Evolutionary conservation across 164 flowering plant genomes (phyloP), one percentile per base, ranked within the genome.

Genomic region (Litsea cubeba): DNA sequence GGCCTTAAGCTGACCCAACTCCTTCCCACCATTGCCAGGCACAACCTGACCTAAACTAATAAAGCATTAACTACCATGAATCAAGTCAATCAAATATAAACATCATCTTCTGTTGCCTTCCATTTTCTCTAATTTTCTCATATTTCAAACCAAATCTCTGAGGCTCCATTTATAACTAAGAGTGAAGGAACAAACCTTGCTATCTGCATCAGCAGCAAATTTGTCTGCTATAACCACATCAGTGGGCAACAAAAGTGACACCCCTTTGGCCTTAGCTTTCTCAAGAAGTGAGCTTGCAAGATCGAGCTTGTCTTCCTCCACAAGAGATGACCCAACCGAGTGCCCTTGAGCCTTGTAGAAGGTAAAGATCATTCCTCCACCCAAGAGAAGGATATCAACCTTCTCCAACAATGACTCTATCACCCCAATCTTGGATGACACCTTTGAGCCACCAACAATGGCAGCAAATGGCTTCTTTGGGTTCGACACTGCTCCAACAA

Each of bases 401-500:
- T 90, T 91, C 75, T 71, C 87, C 84, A 93, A 79, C 72, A 93
- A 76, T 5, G 96, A 91, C 46, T 93, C 98, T 0, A 93, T 93
- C 71, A 93, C 98, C 18, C 96, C 95, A 77, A 93, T 93, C 83
- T 93, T 91, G 62, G 84, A 72, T 70, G 98, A 93, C 23, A 93
- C 96, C 81, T 93, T 93, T 64, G 98, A 84, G 63, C 98, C 98
- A 67, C 97, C 96, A 49, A 93, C 93, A 82, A 93, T 93, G 2
- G 98, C 96, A 81, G 97, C 98, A 84, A 93, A 93, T 68, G 98
- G 98, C 84, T 80, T 92, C 88, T 88, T 87, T 17, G 97, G 97
- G 23, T 77, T 90, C 50, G 91, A 40, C 32, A 93, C 91, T 72
- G 98, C 98, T 72, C 98, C 98, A 75, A 88, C 98, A 75, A 93